These are phyloP conservation scores for Lithospermum erythrorhizon DNA, from an alignment of 257 asterid genomes.

Conservation along the genomic window DNA sequence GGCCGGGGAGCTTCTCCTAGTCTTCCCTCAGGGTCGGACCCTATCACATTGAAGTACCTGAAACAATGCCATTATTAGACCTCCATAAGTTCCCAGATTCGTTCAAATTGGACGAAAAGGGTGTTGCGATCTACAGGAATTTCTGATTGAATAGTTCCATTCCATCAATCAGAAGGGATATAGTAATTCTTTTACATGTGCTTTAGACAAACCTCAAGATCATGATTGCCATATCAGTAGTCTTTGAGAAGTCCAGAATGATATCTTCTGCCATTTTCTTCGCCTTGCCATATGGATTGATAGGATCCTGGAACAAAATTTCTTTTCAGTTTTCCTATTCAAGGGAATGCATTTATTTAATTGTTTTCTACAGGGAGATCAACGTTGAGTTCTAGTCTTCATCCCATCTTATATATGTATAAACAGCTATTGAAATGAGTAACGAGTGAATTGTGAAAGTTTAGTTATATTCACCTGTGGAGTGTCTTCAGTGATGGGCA, in stretches of 20 bases:
- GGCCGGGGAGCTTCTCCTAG: slow-evolving; percentile 89
- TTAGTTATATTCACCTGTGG: slow-evolving; percentile 52
- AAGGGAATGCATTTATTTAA: too few species aligned
- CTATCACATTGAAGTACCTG: slow-evolving; percentile 93
- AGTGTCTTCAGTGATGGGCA: slow-evolving; percentile 82
- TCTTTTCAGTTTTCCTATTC: too few species aligned
- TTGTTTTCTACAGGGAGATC: too few species aligned
- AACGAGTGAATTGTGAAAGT: not conserved
- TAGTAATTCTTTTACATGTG: not conserved
- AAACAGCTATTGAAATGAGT: not conserved
- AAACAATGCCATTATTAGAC: not conserved
- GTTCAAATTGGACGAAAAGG: not conserved
- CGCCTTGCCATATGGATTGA: slow-evolving; percentile 91
- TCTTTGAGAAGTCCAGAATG: slow-evolving; percentile 72
- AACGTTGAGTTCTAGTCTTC: too few species aligned
- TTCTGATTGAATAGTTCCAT: not conserved
- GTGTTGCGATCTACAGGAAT: not conserved
- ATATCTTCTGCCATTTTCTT: slow-evolving; percentile 98
- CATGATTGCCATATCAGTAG: slow-evolving; percentile 85
- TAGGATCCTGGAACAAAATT: slow-evolving; percentile 41
- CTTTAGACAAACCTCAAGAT: slow-evolving; percentile 50
- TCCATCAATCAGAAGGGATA: not conserved
- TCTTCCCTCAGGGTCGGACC: slow-evolving; percentile 81
- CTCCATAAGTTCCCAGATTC: not conserved
- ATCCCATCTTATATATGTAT: too few species aligned